Conservation (phyloP, 768 basidiomycete species). For the Lentinula lateritia region DNA sequence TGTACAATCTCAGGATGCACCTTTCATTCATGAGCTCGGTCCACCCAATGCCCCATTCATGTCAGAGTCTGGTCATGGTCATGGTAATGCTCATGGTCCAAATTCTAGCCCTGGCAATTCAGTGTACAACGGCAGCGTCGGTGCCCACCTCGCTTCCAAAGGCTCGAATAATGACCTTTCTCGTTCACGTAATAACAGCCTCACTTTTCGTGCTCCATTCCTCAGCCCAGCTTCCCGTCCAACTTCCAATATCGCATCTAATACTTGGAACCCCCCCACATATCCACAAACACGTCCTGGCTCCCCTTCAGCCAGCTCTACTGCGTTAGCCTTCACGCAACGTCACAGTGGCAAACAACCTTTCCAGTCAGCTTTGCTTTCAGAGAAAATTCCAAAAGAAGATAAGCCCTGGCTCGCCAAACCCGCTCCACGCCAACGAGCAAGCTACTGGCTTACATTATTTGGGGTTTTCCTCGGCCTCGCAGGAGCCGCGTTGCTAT, state of each 20-base stretch:
- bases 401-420: conserved; percentile 59
- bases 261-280: conserved; percentile 56
- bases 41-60: conserved; percentile 4
- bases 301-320: background rate
- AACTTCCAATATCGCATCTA: conserved; percentile 24
- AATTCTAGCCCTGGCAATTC: background rate
- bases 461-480: conserved; percentile 46
- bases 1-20: background rate
- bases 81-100: background rate
- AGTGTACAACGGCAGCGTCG: background rate
- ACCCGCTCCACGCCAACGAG: conserved; percentile 36
- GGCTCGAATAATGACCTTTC: background rate
- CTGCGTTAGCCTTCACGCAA: conserved; percentile 16
- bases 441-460: conserved; percentile 10
- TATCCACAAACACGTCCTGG: conserved; percentile 20
- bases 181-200: conserved; percentile 36
- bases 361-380: conserved; percentile 43
- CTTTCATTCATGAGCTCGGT: background rate
- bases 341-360: conserved; percentile 28
- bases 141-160: background rate
- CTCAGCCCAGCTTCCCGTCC: conserved; percentile 69
- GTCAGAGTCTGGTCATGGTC: background rate
- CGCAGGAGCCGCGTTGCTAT: conserved; percentile 44
- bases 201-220: conserved; percentile 63
- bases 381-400: conserved; percentile 41